Evolutionary conservation across 2,329 filamentous ascomycete species (phyloP), one percentile per base, ranked within the genome.

Genomic region (Exophiala phaeomuriformis): DNA sequence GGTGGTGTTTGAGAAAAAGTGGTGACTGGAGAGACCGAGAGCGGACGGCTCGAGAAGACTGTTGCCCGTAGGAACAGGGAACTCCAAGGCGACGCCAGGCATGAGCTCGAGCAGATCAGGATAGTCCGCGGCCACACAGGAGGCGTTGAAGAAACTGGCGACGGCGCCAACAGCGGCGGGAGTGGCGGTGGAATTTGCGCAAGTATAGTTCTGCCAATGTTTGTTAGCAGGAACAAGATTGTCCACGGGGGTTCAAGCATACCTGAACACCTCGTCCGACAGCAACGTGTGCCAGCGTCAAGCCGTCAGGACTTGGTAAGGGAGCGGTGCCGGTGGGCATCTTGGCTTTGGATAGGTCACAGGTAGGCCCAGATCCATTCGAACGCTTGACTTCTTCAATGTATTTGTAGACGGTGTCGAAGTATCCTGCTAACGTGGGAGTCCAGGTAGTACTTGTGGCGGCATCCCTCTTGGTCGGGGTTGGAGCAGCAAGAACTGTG

Each of bases 111-210:
- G 75, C 10, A 93, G 74, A 51, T 82, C 77, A 0, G 88, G 84
- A 64, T 83, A 83, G 61, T 80, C 75, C 40, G 85, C 77, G 4
- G 85, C 86, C 33, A 91, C 70, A 72, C 91, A 96, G 62, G 83
- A 87, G 55, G 84, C 86, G 71, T 96, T 90, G 82, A 87, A 96
- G 64, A 97, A 86, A 1, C 81, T 84, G 51, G 91, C 91, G 0
- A 88, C 67, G 50, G 91, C 91, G 59, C 91, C 91, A 47, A 76
- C 70, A 12, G 83, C 76, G 6, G 74, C 75, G 9, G 91, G 90
- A 0, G 72, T 72, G 1, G 79, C 67, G 62, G 85, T 79, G 58
- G 71, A 71, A 50, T 77, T 72, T 54, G 80, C 75, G 76, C 91
- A 96, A 48, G 88, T 94, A 76, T 96, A 97, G 78, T 96, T 96